phyloP scores from a whole-genome alignment of 2,329 filamentous ascomycete species.

The Byssothecium circinans region DNA sequence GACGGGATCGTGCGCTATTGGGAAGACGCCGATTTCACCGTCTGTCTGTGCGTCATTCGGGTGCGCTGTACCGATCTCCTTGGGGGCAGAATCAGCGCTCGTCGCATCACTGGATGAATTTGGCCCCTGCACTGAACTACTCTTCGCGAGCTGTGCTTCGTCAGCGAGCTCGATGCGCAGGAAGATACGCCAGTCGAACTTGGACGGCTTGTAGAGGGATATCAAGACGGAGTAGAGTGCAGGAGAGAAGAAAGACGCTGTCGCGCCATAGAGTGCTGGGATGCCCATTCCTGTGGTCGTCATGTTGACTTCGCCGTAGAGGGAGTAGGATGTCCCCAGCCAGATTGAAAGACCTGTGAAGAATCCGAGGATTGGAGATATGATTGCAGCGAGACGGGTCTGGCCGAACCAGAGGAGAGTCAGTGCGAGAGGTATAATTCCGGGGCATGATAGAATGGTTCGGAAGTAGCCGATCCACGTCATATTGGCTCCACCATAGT shows the following conservation, averaged over 20 bases:
- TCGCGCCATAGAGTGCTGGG: conserved; percentile 3
- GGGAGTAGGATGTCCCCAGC: conserved; percentile 2
- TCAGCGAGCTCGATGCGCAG: conserved; percentile 8
- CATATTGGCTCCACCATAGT: conserved; percentile 58
- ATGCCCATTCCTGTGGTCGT: conserved; percentile 2
- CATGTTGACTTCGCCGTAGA: conserved; percentile 4
- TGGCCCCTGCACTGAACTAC: background rate
- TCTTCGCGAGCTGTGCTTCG: conserved; percentile 1
- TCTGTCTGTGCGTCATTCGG: background rate
- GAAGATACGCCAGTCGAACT: conserved; percentile 7
- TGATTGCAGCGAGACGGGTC: conserved; percentile 52
- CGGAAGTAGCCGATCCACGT: conserved; percentile 60
- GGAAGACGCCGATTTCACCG: background rate
- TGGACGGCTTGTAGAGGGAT: conserved; percentile 1
- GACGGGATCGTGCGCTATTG: background rate
- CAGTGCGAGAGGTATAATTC: conserved; percentile 57
- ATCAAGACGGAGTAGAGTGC: conserved; percentile 5
- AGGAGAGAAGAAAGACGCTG: conserved; percentile 6
- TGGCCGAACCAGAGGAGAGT: conserved; percentile 57
- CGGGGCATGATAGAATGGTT: conserved; percentile 56
- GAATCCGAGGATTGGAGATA: conserved; percentile 52
- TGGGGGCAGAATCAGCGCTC: background rate
- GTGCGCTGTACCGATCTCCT: background rate
- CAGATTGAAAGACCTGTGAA: conserved; percentile 1
- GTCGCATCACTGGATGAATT: background rate